Percentiles rank a stretch among this genome's conserved stretches.
Evolutionary conservation across 2,329 filamentous ascomycete species (phyloP).

Genomic region (Rhytidhysteron rufulum): DNA sequence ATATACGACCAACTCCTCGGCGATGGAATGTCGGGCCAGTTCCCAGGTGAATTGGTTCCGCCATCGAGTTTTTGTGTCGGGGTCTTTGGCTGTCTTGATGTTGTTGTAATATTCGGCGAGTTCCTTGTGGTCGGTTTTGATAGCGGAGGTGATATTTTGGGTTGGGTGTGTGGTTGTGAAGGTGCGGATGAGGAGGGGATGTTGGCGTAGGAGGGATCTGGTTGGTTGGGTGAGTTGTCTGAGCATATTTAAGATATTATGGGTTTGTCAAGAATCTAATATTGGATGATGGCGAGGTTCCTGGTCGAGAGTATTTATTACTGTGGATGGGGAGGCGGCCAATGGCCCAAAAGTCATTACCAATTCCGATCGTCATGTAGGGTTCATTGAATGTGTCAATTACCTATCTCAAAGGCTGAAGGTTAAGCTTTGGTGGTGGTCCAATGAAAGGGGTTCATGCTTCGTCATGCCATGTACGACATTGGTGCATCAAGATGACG

Average conservation of each 20-base stretch:
- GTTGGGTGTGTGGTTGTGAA: not conserved
- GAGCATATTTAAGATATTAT: not conserved
- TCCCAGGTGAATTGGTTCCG: constrained; percentile 54
- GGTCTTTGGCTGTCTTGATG: constrained; percentile 39
- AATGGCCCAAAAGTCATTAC: no score
- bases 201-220: not conserved
- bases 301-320: not conserved
- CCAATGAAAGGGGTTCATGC: no score
- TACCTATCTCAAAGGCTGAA: no score
- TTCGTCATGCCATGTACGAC: no score
- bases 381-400: no score
- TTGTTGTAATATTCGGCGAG: constrained; percentile 37
- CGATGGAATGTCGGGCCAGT: constrained; percentile 49
- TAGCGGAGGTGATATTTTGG: constrained; percentile 28
- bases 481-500: no score
- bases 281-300: not conserved
- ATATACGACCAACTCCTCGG: constrained; percentile 46
- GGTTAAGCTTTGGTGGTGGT: no score
- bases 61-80: constrained; percentile 42
- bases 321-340: no score
- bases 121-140: constrained; percentile 38
- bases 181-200: not conserved
- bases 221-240: not conserved
- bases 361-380: no score
- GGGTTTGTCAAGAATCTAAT: not conserved